Conservation (phyloP, 2,329 filamentous ascomycete species). For the Fusarium odoratissimum region DNA sequence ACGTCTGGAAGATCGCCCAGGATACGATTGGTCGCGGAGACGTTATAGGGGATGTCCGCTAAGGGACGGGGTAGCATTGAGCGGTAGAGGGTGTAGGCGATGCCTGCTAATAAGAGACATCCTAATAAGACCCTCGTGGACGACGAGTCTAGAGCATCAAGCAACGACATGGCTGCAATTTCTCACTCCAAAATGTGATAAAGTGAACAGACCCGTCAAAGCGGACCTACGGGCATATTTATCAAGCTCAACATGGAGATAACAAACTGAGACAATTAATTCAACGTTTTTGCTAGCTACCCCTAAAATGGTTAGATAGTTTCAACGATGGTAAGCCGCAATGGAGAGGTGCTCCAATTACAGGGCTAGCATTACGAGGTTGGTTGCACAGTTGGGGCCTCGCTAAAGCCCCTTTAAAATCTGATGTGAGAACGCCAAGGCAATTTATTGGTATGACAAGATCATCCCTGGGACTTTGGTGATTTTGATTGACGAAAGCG, state of each 20-base stretch:
- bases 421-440: slow-evolving; percentile 21
- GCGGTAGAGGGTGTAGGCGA: slow-evolving; percentile 18
- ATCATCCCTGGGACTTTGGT: neutral
- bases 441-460: neutral
- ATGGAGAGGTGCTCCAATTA: slow-evolving; percentile 5
- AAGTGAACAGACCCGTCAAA: neutral
- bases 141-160: neutral
- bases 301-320: slow-evolving; percentile 5
- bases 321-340: slow-evolving; percentile 12
- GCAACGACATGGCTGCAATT: neutral
- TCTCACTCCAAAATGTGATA: neutral
- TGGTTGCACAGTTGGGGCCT: slow-evolving; percentile 17
- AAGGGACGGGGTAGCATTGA: slow-evolving; percentile 21
- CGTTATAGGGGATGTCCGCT: slow-evolving; percentile 23
- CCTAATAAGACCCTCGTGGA: neutral
- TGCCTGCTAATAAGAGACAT: slow-evolving; percentile 1
- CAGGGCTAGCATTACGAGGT: neutral
- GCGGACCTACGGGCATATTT: neutral
- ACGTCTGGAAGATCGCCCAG: slow-evolving; percentile 21
- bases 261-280: slow-evolving; percentile 1
- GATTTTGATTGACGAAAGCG: fast-evolving
- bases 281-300: neutral
- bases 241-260: neutral
- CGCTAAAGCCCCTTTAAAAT: slow-evolving; percentile 7
- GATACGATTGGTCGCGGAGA: slow-evolving; percentile 22